Base-by-base conservation (phyloP, 345 rosid species). In the Acer saccharum region DNA sequence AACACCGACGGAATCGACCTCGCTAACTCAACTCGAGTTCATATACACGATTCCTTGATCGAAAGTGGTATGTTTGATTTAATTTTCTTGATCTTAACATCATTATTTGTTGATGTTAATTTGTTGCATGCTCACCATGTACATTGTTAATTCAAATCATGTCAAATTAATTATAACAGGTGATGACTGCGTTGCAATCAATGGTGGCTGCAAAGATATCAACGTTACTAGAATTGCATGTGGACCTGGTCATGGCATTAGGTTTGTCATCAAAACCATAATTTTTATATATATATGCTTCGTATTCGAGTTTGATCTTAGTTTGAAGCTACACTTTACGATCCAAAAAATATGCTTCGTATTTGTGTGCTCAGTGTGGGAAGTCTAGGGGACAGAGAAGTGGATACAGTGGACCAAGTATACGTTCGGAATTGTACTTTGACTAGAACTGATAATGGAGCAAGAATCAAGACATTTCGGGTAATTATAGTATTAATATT, bases 201-300 rank as follows among this genome's bases (percentile, higher is more conserved):
- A 78, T 27, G 80, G 69, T 1, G 67, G 63, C 52, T 77, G 61
- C 3, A 68, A 68, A 9, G 6, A 64, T 7, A 77, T 89, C 69
- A 88, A 69, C 17, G 70, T 91, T 76, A 78, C 85, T 10, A 14
- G 66, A 11, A 77, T 91, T 29, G 57, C 75, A 16, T 89, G 93
- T 35, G 95, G 93, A 27, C 95, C 93, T 13, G 93, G 92, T 57
- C 94, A 91, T 73, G 94, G 94, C 23, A 90, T 90, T 44, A 87
- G 91, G 87, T 86, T 50, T 20, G 58, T 25, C 27, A 12, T 29
- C 35, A 32, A 32, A 32, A 32, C 39, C 39, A 6, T 35, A 0
- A 5, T 35, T 29, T 29, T 0, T 32, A 32, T 32, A 32, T 32
- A 3, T 35, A 35, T 35, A 4, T 4, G 4, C 1, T 35, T 35